Evolutionary conservation across 1,139 yeast genomes (phyloP), one percentile per base, ranked within the genome.

Genomic region (Candida tetrigidarum): DNA sequence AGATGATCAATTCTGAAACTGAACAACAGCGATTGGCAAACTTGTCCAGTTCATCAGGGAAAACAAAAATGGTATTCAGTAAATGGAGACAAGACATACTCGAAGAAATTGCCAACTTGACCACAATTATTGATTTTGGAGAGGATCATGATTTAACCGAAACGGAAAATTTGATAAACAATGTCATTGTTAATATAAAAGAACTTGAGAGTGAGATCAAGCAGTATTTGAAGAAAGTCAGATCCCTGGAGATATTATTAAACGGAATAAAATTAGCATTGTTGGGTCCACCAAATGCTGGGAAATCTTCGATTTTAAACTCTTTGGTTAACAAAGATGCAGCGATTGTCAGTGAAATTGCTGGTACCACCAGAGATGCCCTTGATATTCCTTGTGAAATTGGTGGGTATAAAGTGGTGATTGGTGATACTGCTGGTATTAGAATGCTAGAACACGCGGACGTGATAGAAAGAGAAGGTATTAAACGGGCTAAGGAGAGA

Each of bases 401-500:
- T 8, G 78, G 80, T 33, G 99, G 99, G 0, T 91, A 75, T 63
- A 93, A 92, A 59, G 86, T 91, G 0, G 74, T 90, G 2, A 64
- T 92, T 23, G 90, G 96, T 2, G 99, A 93, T 60, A 92, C 99
- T 0, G 99, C 99, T 0, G 99, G 99, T 0, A 80, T 93, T 2
- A 64, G 99, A 48, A 69, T 72, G n/a, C 46, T 55, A 6, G 56
- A 71, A 0, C 53, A 66, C 7, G 73, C 75, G 0, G 91, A 83
- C 49, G 57, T 60, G 7, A 87, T 93, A 41, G 99, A 93, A 59
- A 65, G 64, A 7, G 89, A 91, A 60, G 99, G 99, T 0, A 91
- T 95, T 6, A 75, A 76, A 48, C 71, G 96, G 43, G 96, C 98
- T 0, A 82, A 80, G 48, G 61, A 63, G 22, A 78, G 81, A 51